Evolutionary conservation across 2,329 filamentous ascomycete species (phyloP).

Genomic region (Colletotrichum sp.): DNA sequence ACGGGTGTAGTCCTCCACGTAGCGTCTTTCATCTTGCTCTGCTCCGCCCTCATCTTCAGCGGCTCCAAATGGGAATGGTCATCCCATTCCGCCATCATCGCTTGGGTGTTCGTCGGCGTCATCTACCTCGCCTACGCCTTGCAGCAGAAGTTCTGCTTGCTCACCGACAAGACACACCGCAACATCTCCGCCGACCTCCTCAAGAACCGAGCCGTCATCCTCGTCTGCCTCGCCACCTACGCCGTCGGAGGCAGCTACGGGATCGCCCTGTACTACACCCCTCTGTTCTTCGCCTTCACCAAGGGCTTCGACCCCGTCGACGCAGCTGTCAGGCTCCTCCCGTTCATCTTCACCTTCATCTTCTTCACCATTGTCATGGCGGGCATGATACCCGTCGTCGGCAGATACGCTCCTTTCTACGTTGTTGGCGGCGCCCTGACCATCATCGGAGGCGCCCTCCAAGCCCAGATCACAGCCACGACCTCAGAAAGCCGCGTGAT

Average conservation of each 20-base stretch:
- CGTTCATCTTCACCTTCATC: conserved; percentile 44
- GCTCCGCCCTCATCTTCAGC: conserved; percentile 55
- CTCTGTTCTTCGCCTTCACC: conserved; percentile 59
- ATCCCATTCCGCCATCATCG: conserved; percentile 44
- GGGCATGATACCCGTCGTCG: conserved; percentile 37
- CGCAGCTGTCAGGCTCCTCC: conserved; percentile 46
- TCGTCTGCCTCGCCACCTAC: conserved; percentile 46
- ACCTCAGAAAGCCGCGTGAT: conserved; percentile 31
- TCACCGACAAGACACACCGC: conserved; percentile 46
- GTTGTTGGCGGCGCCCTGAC: conserved; percentile 29
- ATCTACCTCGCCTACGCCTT: conserved; percentile 46
- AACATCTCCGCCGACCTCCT: conserved; percentile 51
- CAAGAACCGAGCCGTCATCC: conserved; percentile 35
- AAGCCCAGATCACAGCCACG: conserved; percentile 27
- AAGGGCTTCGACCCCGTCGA: conserved; percentile 42
- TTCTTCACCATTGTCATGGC: conserved; percentile 39
- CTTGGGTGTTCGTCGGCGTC: conserved; percentile 51
- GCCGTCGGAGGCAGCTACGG: conserved; percentile 40
- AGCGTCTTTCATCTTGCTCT: conserved; percentile 39
- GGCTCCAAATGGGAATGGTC: conserved; percentile 55
- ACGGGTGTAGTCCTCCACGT: conserved; percentile 33
- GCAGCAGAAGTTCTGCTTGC: conserved; percentile 50
- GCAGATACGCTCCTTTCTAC: conserved; percentile 41
- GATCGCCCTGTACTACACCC: conserved; percentile 55
- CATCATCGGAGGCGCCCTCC: conserved; percentile 28